A percentile compares a stretch with the other conserved stretches of the same genome.
These are phyloP conservation scores for Penicillium verrucosum DNA, from an alignment of 2,329 filamentous ascomycete species.

Conservation along the genomic window DNA sequence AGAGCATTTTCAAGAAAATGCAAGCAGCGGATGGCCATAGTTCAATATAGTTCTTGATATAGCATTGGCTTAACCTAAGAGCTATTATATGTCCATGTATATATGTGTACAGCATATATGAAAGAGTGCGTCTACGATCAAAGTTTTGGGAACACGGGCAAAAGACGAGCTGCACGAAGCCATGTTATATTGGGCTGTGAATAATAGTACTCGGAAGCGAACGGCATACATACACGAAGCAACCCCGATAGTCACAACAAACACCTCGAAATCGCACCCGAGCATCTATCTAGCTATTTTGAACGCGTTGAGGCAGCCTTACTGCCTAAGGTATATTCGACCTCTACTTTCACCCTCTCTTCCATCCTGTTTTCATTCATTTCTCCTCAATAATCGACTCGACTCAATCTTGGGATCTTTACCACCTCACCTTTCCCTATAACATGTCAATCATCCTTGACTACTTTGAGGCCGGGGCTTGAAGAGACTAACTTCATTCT, in stretches of 20 bases:
- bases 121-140: not conserved
- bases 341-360: not conserved
- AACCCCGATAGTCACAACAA: not conserved
- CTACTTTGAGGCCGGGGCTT: not conserved
- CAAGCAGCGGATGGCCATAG: not conserved
- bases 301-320: not conserved
- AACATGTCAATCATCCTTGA: not conserved
- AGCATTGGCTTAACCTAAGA: not conserved
- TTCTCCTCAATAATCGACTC: not conserved
- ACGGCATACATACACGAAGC: not conserved
- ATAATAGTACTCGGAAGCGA: not conserved
- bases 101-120: not conserved
- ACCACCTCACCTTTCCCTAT: not conserved
- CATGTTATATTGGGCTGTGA: not conserved
- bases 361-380: not conserved
- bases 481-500: not conserved
- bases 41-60: not conserved
- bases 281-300: no score
- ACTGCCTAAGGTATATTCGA: not conserved
- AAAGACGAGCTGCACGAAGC: not conserved
- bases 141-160: not conserved
- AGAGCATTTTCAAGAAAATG: conserved; percentile 10
- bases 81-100: not conserved
- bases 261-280: not conserved
- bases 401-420: not conserved